These are phyloP conservation scores for Incumbomyces delicatus DNA, from an alignment of 2,329 filamentous ascomycete genomes.

Conservation along the genomic window DNA sequence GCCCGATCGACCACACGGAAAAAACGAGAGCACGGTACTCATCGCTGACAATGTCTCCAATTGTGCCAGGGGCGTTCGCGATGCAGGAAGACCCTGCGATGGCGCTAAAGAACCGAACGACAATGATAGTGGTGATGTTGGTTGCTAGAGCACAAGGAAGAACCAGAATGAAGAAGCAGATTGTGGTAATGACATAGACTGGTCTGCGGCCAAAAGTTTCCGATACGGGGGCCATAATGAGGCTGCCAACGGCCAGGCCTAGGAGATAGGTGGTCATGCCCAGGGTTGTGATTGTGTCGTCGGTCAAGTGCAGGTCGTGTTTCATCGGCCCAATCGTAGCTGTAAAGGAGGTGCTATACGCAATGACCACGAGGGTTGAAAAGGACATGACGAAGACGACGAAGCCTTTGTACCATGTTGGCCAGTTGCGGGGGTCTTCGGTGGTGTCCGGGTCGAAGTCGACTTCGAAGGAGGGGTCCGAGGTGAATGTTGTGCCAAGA, in stretches of 20 bases:
- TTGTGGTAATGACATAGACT: slow-evolving; percentile 59
- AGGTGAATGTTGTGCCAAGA: slow-evolving; percentile 35
- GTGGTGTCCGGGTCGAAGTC: slow-evolving; percentile 57
- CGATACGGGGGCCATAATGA: slow-evolving; percentile 62
- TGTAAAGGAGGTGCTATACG: slow-evolving; percentile 73
- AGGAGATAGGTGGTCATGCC: slow-evolving; percentile 71
- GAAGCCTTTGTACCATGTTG: slow-evolving; percentile 47
- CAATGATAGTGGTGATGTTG: slow-evolving; percentile 58
- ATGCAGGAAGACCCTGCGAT: slow-evolving; percentile 72
- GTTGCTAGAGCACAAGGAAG: slow-evolving; percentile 62
- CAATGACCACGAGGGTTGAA: slow-evolving; percentile 49
- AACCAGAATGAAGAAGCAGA: slow-evolving; percentile 56
- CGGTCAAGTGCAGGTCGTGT: slow-evolving; percentile 51
- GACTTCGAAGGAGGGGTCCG: slow-evolving; percentile 58
- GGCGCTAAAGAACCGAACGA: slow-evolving; percentile 64
- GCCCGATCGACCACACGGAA: slow-evolving; percentile 72
- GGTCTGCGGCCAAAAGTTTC: slow-evolving; percentile 38
- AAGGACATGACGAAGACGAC: slow-evolving; percentile 48
- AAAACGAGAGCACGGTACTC: slow-evolving; percentile 74
- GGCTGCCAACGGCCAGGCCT: slow-evolving; percentile 60
- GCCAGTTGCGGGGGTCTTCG: slow-evolving; percentile 61
- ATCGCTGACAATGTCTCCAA: slow-evolving; percentile 73
- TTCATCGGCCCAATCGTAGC: slow-evolving; percentile 60
- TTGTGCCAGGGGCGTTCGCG: slow-evolving; percentile 69
- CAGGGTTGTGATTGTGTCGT: slow-evolving; percentile 55